These are phyloP conservation scores for Cerioporus squamosus DNA, from an alignment of 1,284 basidiomycete genomes.

Conservation along the genomic window DNA sequence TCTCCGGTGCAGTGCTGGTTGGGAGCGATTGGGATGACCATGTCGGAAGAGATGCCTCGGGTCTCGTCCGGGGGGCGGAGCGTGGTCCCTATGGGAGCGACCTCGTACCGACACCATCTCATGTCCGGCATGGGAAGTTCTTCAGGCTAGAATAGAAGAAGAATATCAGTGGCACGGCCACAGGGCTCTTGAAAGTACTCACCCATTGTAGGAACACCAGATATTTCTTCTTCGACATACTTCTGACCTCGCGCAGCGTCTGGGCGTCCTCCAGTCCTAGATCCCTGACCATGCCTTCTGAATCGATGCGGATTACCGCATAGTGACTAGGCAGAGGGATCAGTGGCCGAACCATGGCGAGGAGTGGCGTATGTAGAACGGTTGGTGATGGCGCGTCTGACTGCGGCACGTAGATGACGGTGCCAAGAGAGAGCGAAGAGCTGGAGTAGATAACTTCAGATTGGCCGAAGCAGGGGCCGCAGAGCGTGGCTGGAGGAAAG, in stretches of 20 bases:
- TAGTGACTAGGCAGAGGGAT: not conserved
- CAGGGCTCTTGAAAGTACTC: not conserved
- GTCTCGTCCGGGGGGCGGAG: not conserved
- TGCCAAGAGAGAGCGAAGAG: no score
- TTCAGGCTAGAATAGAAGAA: not conserved
- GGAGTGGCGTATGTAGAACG: no score
- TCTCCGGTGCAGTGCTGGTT: not conserved
- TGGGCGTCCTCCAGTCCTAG: not conserved
- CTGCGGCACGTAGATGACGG: no score
- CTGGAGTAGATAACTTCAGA: no score
- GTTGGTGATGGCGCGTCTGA: no score
- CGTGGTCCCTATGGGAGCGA: not conserved
- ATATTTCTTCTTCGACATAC: not conserved
- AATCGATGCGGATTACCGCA: conserved; percentile 3
- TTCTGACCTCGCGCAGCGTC: not conserved
- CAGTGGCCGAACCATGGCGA: not conserved
- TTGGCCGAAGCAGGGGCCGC: no score
- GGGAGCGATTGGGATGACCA: conserved; percentile 13
- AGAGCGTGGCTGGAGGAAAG: no score
- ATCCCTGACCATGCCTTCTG: not conserved
- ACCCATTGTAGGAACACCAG: not conserved
- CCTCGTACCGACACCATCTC: not conserved
- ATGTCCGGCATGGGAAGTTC: conserved; percentile 1
- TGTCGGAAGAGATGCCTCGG: not conserved
- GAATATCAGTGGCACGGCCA: not conserved